These are phyloP conservation scores for Ogataea siamensis DNA, from an alignment of 805 yeast genomes.

Conservation along the genomic window DNA sequence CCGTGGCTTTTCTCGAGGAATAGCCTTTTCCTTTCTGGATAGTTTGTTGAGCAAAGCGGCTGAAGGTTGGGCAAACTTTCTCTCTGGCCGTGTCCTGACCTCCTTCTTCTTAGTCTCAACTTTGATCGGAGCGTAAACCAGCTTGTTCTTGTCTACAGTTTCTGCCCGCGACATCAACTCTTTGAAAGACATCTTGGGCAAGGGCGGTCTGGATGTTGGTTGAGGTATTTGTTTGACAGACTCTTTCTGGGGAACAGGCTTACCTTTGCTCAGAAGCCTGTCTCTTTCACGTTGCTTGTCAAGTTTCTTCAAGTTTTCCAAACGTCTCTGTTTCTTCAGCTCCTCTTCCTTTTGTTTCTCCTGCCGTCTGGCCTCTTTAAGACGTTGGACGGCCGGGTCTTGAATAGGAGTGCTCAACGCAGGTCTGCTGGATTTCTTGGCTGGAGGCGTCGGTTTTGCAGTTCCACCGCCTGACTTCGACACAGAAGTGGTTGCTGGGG, in stretches of 20 bases:
- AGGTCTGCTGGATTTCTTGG: slow-evolving; percentile 1
- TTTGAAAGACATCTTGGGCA: slow-evolving; percentile 54
- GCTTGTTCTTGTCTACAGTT: slow-evolving; percentile 49
- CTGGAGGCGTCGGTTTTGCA: background rate
- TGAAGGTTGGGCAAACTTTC: slow-evolving; percentile 54
- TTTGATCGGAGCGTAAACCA: slow-evolving; percentile 33
- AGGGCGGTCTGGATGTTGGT: slow-evolving; percentile 19
- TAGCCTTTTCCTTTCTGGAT: slow-evolving; percentile 23
- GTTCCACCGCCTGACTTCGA: background rate
- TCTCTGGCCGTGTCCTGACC: background rate
- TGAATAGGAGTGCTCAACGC: slow-evolving; percentile 1
- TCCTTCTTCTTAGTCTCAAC: slow-evolving; percentile 4
- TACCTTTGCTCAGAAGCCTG: background rate
- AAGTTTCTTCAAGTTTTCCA: slow-evolving; percentile 33
- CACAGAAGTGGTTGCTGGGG: background rate
- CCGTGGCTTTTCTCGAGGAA: background rate
- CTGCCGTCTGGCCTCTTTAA: slow-evolving; percentile 62
- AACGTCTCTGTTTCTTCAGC: slow-evolving; percentile 12
- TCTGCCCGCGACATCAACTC: slow-evolving; percentile 72
- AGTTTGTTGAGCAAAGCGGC: slow-evolving; percentile 48
- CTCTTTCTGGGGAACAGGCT: background rate
- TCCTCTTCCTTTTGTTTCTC: slow-evolving; percentile 41
- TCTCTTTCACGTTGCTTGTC: slow-evolving; percentile 17
- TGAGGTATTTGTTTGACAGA: background rate
- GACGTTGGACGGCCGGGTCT: slow-evolving; percentile 70